Conservation (phyloP, 768 basidiomycete genomes). For the Hygrophorus russula region DNA sequence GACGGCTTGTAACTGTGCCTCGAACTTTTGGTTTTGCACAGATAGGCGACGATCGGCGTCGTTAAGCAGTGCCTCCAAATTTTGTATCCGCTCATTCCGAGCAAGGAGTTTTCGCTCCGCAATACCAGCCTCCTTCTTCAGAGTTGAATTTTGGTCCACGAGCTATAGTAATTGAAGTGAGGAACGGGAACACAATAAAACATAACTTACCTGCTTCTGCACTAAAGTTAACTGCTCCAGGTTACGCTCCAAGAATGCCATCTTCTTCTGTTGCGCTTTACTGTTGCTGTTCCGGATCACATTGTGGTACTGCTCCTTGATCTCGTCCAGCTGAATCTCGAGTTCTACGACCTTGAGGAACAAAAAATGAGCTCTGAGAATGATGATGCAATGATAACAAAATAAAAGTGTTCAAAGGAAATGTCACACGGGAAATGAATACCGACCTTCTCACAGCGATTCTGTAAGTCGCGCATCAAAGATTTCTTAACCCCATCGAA, state of each 20-base stretch:
- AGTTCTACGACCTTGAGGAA: constrained; percentile 82
- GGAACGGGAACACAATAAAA: neutral
- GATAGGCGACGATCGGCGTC: constrained; percentile 89
- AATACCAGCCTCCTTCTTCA: constrained; percentile 96
- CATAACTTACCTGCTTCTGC: constrained; percentile 77
- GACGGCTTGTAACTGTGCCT: constrained; percentile 83
- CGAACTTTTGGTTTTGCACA: constrained; percentile 93
- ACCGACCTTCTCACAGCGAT: constrained; percentile 95
- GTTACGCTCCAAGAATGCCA: constrained; percentile 96
- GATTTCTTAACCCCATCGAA: constrained; percentile 99
- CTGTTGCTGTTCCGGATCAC: constrained; percentile 97
- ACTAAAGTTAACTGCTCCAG: constrained; percentile 90
- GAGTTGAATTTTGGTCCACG: constrained; percentile 92
- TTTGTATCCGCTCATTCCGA: constrained; percentile 95
- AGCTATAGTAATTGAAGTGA: constrained; percentile 38
- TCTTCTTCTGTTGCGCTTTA: constrained; percentile 98
- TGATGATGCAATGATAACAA: constrained; percentile 2
- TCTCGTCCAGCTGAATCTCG: constrained; percentile 97
- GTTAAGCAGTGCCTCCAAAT: constrained; percentile 84
- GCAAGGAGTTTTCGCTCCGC: constrained; percentile 94
- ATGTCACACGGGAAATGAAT: constrained; percentile 3
- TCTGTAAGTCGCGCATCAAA: constrained; percentile 96
- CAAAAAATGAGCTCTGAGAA: too few species aligned
- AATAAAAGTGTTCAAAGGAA: neutral
- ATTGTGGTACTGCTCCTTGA: constrained; percentile 98